These are phyloP conservation scores for Papiliotrema laurentii DNA, from an alignment of 1,284 basidiomycete species.

Conservation along the genomic window DNA sequence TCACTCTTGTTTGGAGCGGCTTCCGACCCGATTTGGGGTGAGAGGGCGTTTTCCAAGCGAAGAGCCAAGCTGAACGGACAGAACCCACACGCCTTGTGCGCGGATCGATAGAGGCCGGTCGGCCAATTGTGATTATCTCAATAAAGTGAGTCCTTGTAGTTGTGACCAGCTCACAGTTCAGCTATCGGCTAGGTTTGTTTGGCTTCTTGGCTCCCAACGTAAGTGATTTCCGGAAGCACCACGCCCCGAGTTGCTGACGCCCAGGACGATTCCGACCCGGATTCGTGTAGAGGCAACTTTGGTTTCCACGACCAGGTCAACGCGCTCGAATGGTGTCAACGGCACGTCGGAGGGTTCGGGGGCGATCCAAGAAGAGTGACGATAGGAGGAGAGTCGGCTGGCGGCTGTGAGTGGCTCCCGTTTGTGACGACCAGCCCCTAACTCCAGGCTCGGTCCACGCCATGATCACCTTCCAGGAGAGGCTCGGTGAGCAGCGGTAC, in stretches of 20 bases:
- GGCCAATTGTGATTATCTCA: constrained; percentile 7
- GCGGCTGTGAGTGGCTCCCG: constrained; percentile 6
- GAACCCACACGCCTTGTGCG: constrained; percentile 5
- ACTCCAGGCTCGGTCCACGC: constrained; percentile 11
- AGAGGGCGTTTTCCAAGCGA: background rate
- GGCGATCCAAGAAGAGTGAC: constrained; percentile 43
- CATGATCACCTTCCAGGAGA: constrained; percentile 3
- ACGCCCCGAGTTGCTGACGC: background rate
- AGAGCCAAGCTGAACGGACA: background rate
- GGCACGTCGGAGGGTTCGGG: constrained; percentile 49
- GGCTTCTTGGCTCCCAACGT: constrained; percentile 10
- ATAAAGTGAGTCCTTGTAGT: constrained; percentile 4
- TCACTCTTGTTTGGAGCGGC: constrained; percentile 7
- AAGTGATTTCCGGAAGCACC: background rate
- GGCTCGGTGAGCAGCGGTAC: background rate
- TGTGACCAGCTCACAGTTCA: background rate
- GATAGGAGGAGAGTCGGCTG: constrained; percentile 37
- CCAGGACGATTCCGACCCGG: constrained; percentile 1
- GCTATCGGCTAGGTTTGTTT: constrained; percentile 12
- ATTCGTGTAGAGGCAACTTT: constrained; percentile 35
- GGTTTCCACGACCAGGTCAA: constrained; percentile 54
- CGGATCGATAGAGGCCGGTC: background rate
- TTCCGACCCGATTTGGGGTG: constrained; percentile 14
- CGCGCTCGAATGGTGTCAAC: constrained; percentile 53
- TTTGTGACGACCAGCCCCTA: background rate